phyloP scores from a whole-genome alignment of 1,139 yeast species.

The Diutina siamensis region DNA sequence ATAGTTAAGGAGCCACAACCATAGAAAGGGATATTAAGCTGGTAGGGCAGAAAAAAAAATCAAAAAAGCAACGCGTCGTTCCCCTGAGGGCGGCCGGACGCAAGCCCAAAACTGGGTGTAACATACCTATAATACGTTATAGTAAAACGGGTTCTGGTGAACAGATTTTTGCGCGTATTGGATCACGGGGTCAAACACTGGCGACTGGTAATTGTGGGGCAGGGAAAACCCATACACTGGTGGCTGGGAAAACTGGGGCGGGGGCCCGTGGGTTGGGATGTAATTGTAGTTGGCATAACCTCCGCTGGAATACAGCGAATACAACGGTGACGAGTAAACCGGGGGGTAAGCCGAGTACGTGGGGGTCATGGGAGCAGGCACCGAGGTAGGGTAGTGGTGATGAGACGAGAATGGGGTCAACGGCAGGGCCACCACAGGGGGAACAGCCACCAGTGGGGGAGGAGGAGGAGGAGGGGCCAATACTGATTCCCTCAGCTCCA shows the following conservation, averaged over 20 bases:
- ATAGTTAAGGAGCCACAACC: background rate
- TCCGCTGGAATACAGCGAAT: background rate
- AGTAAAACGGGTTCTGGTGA: conserved; percentile 4
- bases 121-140: background rate
- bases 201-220: conserved; percentile 5
- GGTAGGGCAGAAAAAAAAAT: background rate
- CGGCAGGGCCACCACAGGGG: background rate
- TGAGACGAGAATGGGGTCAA: background rate
- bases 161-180: conserved; percentile 3
- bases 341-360: background rate
- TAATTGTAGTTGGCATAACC: background rate
- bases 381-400: background rate
- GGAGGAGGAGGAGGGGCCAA: background rate
- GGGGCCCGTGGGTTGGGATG: background rate
- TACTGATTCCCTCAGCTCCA: conserved; percentile 16
- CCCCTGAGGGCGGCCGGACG: background rate
- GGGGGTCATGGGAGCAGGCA: conserved; percentile 2
- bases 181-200: conserved; percentile 5
- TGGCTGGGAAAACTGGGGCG: background rate
- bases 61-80: background rate
- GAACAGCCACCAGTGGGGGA: background rate
- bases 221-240: conserved; percentile 1
- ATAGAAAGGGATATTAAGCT: background rate
- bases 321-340: conserved; percentile 1
- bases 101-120: background rate